Conservation (phyloP, 2,329 filamentous ascomycete species). For the Fusarium penzigii region DNA sequence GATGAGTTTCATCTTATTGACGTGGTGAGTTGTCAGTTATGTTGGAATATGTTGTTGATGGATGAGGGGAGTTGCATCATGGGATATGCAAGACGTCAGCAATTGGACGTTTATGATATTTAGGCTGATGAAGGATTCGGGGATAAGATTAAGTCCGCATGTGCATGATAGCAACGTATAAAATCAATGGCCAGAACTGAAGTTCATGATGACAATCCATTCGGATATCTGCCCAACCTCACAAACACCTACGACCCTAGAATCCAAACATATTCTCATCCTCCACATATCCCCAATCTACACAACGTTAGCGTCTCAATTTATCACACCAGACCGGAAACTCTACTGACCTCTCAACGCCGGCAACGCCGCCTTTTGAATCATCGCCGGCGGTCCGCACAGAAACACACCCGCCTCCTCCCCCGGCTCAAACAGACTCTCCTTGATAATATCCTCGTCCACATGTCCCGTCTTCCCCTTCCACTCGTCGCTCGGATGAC, state of each 20-base stretch:
- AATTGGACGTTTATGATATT: no score
- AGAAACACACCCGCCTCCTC: conserved; percentile 45
- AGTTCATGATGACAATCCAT: not conserved
- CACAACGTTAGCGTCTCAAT: not conserved
- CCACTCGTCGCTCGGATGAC: conserved; percentile 45
- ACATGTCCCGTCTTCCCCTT: conserved; percentile 47
- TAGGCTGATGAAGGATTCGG: no score
- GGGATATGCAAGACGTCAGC: no score
- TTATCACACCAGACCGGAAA: not conserved
- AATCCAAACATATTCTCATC: conserved; percentile 4
- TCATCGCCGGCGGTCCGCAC: conserved; percentile 49
- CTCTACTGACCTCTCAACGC: conserved; percentile 37
- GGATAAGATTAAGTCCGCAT: no score
- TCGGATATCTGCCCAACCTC: no score
- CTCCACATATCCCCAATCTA: conserved; percentile 3
- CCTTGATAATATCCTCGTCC: conserved; percentile 41
- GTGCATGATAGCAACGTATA: no score
- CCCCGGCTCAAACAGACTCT: conserved; percentile 42
- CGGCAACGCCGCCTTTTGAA: conserved; percentile 52
- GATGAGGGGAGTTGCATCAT: no score
- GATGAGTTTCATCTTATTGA: conserved; percentile 43
- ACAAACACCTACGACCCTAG: not conserved
- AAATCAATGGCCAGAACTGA: no score
- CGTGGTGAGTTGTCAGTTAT: no score
- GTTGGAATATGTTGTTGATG: no score